phyloP scores from a whole-genome alignment of 1,284 basidiomycete genomes.

The Erythrobasidium hasegawianum region DNA sequence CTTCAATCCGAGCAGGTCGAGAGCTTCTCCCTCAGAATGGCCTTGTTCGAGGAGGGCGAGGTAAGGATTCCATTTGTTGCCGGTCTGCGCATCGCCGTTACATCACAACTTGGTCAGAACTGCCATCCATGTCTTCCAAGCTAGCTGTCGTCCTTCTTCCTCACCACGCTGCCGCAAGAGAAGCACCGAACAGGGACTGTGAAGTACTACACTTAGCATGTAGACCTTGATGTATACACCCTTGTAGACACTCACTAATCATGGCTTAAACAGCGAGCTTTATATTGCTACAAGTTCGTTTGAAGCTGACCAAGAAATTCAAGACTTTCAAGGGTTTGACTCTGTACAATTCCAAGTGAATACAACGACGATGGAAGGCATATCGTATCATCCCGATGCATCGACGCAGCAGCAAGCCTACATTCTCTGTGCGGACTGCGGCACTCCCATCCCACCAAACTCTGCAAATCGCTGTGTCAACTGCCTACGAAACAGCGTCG shows the following conservation, averaged over 20 bases:
- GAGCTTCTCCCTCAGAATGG: constrained; percentile 85
- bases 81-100: constrained; percentile 44
- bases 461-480: constrained; percentile 93
- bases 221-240: too few relatives aligned
- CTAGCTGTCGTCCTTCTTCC: constrained; percentile 46
- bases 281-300: too few relatives aligned
- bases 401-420: constrained; percentile 38
- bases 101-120: too few relatives aligned
- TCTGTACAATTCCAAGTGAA: neutral
- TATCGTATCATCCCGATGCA: constrained; percentile 16
- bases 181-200: constrained; percentile 74
- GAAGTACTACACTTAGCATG: neutral
- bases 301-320: too few relatives aligned
- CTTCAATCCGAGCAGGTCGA: constrained; percentile 85
- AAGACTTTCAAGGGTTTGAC: neutral
- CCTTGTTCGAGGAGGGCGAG: constrained; percentile 72
- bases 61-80: constrained; percentile 83
- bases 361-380: constrained; percentile 21
- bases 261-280: neutral
- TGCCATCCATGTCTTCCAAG: neutral
- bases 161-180: constrained; percentile 88
- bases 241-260: constrained; percentile 12
- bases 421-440: constrained; percentile 54
- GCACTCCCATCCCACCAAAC: constrained; percentile 91
- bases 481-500: constrained; percentile 84